A percentile compares a stretch with the other conserved stretches of the same genome.
These are phyloP conservation scores for Fusarium sp. DNA, from an alignment of 2,329 filamentous ascomycete genomes.

Conservation along the genomic window DNA sequence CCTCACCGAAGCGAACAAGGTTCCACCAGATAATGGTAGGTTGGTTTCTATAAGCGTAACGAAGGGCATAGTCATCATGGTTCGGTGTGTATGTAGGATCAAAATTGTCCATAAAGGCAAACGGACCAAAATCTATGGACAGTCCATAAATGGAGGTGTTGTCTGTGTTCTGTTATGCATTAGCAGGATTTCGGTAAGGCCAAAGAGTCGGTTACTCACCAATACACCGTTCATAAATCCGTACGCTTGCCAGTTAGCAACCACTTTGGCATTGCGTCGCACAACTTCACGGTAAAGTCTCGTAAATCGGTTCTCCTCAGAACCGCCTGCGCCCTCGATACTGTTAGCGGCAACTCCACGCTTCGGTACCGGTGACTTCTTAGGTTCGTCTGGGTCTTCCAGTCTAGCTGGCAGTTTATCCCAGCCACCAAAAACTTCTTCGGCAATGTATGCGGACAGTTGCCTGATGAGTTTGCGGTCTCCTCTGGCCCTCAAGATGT, in stretches of 20 bases:
- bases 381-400: constrained; percentile 64
- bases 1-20: constrained; percentile 89
- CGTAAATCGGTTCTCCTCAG: constrained; percentile 86
- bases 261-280: constrained; percentile 85
- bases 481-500: constrained; percentile 85
- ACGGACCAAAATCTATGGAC: constrained; percentile 94
- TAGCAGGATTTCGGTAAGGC: constrained; percentile 25
- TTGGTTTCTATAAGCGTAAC: constrained; percentile 95
- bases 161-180: constrained; percentile 78
- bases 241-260: constrained; percentile 96
- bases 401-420: constrained; percentile 78
- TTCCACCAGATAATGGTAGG: constrained; percentile 99
- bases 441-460: constrained; percentile 85
- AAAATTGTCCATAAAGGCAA: constrained; percentile 98
- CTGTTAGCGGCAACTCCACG: constrained; percentile 68
- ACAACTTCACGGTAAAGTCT: constrained; percentile 89
- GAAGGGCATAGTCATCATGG: constrained; percentile 88
- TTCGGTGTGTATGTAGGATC: constrained; percentile 96
- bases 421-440: constrained; percentile 91
- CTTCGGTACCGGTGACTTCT: constrained; percentile 57
- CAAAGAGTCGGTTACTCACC: constrained; percentile 43
- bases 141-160: constrained; percentile 93
- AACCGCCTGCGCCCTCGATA: constrained; percentile 75
- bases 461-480: constrained; percentile 80
- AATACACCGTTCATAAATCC: constrained; percentile 99